Evolutionary conservation across 2,329 filamentous ascomycete genomes (phyloP).

Genomic region (Domatiomyces globalis): DNA sequence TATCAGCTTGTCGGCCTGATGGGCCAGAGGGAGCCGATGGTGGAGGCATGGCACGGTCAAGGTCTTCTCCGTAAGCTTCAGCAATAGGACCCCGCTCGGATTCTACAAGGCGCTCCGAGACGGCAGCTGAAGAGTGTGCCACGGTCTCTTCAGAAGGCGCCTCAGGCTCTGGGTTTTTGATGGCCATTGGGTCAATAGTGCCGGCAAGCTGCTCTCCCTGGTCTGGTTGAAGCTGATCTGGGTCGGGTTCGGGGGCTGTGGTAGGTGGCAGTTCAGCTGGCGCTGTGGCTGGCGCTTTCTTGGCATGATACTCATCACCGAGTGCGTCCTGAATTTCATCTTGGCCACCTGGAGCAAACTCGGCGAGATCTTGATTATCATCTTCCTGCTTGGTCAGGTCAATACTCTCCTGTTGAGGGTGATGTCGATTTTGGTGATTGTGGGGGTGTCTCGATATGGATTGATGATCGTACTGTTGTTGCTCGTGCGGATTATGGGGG

Average conservation of each 20-base stretch:
- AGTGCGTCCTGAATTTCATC: conserved; percentile 22
- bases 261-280: conserved; percentile 1
- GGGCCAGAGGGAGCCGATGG: conserved; percentile 22
- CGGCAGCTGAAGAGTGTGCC: background rate
- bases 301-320: conserved; percentile 14
- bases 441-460: background rate
- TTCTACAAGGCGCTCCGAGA: background rate
- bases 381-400: conserved; percentile 5
- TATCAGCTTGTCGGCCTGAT: conserved; percentile 18
- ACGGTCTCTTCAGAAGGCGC: background rate
- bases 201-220: conserved; percentile 3
- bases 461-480: conserved; percentile 10
- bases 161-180: conserved; percentile 1
- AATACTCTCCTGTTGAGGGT: conserved; percentile 11
- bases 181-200: background rate
- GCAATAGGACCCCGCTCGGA: conserved; percentile 7
- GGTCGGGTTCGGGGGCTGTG: background rate
- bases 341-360: conserved; percentile 24
- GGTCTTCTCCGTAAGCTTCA: conserved; percentile 17
- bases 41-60: conserved; percentile 18
- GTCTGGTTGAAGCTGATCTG: background rate
- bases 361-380: conserved; percentile 21
- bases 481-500: conserved; percentile 7
- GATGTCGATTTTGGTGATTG: conserved; percentile 2
- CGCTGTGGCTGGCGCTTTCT: conserved; percentile 7